Conservation (phyloP, 768 basidiomycete genomes). For the Termitomyces sp. region DNA sequence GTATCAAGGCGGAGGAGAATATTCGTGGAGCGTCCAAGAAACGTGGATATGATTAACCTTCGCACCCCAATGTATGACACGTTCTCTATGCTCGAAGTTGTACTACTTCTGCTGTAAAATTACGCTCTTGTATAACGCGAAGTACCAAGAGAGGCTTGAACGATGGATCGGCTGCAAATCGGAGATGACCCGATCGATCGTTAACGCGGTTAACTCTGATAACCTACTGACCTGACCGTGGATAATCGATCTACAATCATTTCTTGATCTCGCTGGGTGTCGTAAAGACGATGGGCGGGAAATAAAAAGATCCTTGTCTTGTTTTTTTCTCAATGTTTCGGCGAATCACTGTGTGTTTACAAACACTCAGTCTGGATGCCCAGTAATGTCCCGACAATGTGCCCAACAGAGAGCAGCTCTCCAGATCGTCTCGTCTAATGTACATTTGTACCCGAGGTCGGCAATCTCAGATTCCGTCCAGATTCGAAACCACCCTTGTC, state of each 20-base stretch:
- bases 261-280: neutral
- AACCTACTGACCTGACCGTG: neutral
- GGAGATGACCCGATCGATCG: constrained; percentile 14
- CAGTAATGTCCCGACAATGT: neutral
- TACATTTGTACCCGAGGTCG: neutral
- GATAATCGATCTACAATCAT: constrained; percentile 7
- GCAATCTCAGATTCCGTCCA: neutral
- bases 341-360: too few relatives aligned
- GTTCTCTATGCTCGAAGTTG: neutral
- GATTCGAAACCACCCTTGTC: neutral
- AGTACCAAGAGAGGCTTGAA: neutral
- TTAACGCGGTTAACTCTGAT: neutral
- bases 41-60: constrained; percentile 51
- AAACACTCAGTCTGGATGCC: too few relatives aligned
- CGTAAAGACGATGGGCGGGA: neutral
- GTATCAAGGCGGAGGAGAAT: constrained; percentile 35
- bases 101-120: neutral
- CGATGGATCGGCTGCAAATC: constrained; percentile 1
- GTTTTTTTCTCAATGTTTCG: neutral
- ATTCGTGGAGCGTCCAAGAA: constrained; percentile 28
- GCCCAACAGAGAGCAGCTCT: neutral
- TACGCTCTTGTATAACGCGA: neutral
- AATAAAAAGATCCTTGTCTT: neutral
- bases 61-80: neutral
- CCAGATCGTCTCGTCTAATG: neutral